A percentile compares a stretch with the other conserved stretches of the same genome.
phyloP scores from a whole-genome alignment of 805 yeast species.

The Cyberlindnera suaveolens region DNA sequence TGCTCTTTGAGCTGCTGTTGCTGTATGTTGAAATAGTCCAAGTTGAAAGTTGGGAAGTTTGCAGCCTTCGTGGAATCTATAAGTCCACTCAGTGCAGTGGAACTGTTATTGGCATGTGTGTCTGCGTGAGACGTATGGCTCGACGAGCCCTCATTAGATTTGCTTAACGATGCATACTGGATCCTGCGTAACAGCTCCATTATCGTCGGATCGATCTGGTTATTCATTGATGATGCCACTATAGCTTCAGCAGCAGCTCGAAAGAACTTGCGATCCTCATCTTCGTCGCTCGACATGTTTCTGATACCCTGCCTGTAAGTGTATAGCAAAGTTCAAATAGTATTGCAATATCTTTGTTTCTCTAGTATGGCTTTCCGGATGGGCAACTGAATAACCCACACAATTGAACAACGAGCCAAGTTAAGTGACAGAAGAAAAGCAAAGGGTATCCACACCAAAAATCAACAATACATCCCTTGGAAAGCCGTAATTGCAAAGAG shows the following conservation, averaged over 20 bases:
- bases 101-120: not conserved
- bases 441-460: not conserved
- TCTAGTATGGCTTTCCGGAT: no score
- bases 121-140: not conserved
- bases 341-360: no score
- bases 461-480: no score
- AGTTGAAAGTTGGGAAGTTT: slow-evolving; percentile 24
- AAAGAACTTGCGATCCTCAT: slow-evolving; percentile 50
- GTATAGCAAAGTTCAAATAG: no score
- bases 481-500: not conserved
- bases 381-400: no score
- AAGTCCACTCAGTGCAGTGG: slow-evolving; percentile 2
- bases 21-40: slow-evolving; percentile 19
- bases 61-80: slow-evolving; percentile 11
- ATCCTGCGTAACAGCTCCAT: slow-evolving; percentile 50
- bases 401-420: no score
- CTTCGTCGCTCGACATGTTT: slow-evolving; percentile 10
- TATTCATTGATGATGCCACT: slow-evolving; percentile 42
- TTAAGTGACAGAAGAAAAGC: not conserved
- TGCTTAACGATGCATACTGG: slow-evolving; percentile 39
- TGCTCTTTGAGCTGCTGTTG: not conserved
- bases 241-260: slow-evolving; percentile 57
- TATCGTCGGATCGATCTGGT: slow-evolving; percentile 56
- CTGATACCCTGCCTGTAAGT: no score
- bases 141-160: not conserved